Base-by-base conservation (phyloP, 2,329 filamentous ascomycete genomes). In the Pseudocercospora vitis region DNA sequence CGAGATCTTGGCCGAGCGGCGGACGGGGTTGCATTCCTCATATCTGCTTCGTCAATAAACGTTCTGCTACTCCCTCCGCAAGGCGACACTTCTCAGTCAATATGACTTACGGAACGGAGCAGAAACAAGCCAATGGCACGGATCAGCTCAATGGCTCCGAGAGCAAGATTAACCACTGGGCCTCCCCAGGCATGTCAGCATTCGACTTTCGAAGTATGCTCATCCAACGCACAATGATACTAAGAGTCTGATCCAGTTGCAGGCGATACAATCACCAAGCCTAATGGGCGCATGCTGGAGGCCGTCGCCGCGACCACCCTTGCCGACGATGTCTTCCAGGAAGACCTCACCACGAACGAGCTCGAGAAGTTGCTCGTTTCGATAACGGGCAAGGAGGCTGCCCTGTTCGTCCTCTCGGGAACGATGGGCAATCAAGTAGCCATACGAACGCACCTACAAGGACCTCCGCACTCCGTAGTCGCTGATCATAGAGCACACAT, bases 361-460 rank as follows among this genome's bases (percentile, higher is more conserved):
- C 82, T 97, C 33, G 88, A 96, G 70, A 73, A 79, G 40, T 85
- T 88, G 69, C 79, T 95, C 39, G 89, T 90, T 14, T 68, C 79
- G 26, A 79, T 95, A 3, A 82, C 89, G 0, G 83, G 83, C 62
- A 91, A 95, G 63, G 86, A 91, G 65, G 84, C 83, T 6, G 87
- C 82, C 0, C 77, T 96, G 3, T 85, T 96, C 50, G 89, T 96
- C 51, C 78, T 95, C 55, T 94, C 89, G 0, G 92, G 92, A 3
- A 96, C 91, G 3, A 96, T 96, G 91, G 60, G 90, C 33, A 96
- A 96, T 73, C 91, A 96, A 70, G 77, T 96, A 14, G 86, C 87
- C 0, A 79, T 96, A 35, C 84, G 91, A 32, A 81, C 88, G 1
- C 87, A 94, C 55, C 79, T 96, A 11, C 81, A 78, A 0, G 86